Evolutionary conservation across 2,329 filamentous ascomycete genomes (phyloP), one percentile per base, ranked within the genome.

Genomic region (Aspergillus aculeatinus): DNA sequence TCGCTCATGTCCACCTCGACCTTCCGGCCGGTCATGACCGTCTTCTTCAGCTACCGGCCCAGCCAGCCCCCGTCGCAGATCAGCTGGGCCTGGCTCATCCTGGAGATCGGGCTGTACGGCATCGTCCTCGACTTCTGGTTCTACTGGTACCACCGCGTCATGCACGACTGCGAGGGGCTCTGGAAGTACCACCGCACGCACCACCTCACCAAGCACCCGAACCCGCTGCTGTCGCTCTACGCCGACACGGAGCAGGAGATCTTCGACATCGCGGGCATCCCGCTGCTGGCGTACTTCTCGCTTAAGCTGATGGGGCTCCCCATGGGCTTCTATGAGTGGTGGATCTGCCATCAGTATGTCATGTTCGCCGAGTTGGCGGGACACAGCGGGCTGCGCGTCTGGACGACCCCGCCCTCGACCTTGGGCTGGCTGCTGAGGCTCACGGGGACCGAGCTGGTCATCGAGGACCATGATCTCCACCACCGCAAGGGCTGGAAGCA

Each of bases 251-350:
- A 77, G 56, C 79, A 80, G 57, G 77, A 80, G 55, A 64, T 79
- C 7, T 75, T 79, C 58, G 77, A 80, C 54, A 77, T 80, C 31
- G 72, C 71, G 6, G 75, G 72, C n/a, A 74, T 81, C 9, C 78
- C 78, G 0, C 60, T 79, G 21, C 61, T 79, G 54, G 72, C 78
- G 2, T 80, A 73, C 61, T 67, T 68, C 47, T 75, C 69, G 1
- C 58, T 80, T 39, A 75, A 72, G 57, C 6, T 67, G 0, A 70
- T 76, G 35, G 77, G 77, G 0, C 51, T 80, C 4, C 78, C 77
- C 0, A 76, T 81, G 74, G 77, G 76, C 2, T 81, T 81, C 63
- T 80, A 80, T 52, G 78, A 80, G 48, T 79, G 76, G 77, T 81
- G 78, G 78, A 62, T 81, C 19, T 81, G 78, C 63, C 75, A 80